Base-by-base conservation (phyloP, 352 stramenopile genomes). In the Phytophthora fragariae region DNA sequence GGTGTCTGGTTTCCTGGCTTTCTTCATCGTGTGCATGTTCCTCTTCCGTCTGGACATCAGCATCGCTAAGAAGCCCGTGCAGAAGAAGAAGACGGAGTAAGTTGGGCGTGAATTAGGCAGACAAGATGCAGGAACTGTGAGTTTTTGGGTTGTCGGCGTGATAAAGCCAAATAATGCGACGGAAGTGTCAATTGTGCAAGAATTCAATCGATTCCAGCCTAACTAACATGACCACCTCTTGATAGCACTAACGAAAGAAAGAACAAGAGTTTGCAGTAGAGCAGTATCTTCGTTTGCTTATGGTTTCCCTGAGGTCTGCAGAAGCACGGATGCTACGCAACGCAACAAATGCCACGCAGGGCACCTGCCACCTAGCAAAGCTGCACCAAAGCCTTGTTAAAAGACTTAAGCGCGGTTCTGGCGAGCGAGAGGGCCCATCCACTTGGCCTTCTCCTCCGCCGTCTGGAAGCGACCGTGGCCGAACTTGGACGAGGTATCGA, bases 401-500 rank as follows among this genome's bases (percentile, higher is more conserved):
- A 47, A 68, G 62, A 76, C 76, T 90, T 95, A 97, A 83, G 83
- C 86, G 67, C 90, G 90, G 85, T 97, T 95, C 80, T 96, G 90
- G 67, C 88, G 88, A 69, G 97, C 98, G 68, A 99, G 86, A 72
- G 97, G 97, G 70, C 98, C 98, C 62, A 99, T 82, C 93, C 99
- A 99, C 88, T 99, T 99, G 80, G 92, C 92, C 95, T 99, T 99
- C 88, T 99, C 98, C 72, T 99, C 98, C 24, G 84, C 84, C 55
- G 98, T 99, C 90, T 99, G 98, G 98, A 99, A 99, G 65, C 98
- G 96, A 89, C 98, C 98, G 88, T 99, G 98, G 79, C 98, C 98
- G 85, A 99, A 98, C 93, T 99, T 99, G 65, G 97, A 99, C 77
- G 93, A 99, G 68, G 94, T 98, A 81, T 98, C 94, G 85, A 98